These are phyloP conservation scores for Boletus sensibilis DNA, from an alignment of 768 basidiomycete species.

Conservation along the genomic window DNA sequence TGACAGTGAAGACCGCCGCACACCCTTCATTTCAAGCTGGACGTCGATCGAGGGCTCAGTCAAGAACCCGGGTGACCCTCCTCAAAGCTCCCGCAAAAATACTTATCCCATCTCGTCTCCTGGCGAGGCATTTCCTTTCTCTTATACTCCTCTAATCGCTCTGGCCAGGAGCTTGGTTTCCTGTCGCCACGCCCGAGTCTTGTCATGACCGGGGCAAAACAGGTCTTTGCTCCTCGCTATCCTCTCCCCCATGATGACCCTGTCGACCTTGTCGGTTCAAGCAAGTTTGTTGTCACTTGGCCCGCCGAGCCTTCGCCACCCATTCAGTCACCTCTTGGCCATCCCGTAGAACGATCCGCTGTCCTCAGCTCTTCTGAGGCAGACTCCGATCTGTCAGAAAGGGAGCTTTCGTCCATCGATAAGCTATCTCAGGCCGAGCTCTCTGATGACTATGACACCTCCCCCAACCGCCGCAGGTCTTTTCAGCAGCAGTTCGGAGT, in stretches of 20 bases:
- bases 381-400: conserved; percentile 52
- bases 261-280: conserved; percentile 48
- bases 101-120: conserved; percentile 22
- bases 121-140: conserved; percentile 25
- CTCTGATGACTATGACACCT: conserved; percentile 33
- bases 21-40: conserved; percentile 23
- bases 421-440: conserved; percentile 32
- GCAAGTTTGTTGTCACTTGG: conserved; percentile 62
- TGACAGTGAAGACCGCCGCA: conserved; percentile 20
- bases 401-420: conserved; percentile 35
- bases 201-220: conserved; percentile 33
- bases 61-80: conserved; percentile 7
- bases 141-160: conserved; percentile 10
- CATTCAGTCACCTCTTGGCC: conserved; percentile 34
- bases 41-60: conserved; percentile 31
- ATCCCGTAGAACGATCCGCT: conserved; percentile 38
- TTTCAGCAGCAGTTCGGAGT: conserved; percentile 26
- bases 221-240: conserved; percentile 51
- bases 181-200: conserved; percentile 5
- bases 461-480: conserved; percentile 23
- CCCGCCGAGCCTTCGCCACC: conserved; percentile 45
- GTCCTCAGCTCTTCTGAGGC: conserved; percentile 50
- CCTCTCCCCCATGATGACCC: conserved; percentile 42
- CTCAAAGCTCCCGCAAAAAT: conserved; percentile 15
- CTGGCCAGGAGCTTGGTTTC: conserved; percentile 18